Evolutionary conservation across 164 flowering plant species (phyloP).

Genomic region (Paratinospora sagittata): DNA sequence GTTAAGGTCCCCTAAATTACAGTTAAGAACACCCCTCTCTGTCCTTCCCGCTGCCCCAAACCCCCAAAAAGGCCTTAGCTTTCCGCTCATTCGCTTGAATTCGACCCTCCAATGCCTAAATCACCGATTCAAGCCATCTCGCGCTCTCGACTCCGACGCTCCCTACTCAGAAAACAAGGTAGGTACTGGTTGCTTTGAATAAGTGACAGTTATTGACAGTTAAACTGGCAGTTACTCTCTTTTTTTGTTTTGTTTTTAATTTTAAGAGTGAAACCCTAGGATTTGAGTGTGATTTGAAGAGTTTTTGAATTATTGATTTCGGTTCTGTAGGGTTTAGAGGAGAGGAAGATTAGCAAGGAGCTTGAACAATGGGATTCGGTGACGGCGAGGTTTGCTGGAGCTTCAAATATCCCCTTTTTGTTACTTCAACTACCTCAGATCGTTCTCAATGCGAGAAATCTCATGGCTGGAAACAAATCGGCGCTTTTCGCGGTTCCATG

Average conservation of each 20-base stretch:
- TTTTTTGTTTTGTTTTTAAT: too few species aligned
- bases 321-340: conserved; percentile 2
- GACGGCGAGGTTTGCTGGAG: conserved; percentile 73
- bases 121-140: conserved; percentile 9
- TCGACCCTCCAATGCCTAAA: neutral
- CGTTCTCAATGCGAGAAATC: conserved; percentile 73
- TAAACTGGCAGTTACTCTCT: neutral
- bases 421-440: conserved; percentile 78
- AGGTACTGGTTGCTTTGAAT: neutral
- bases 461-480: conserved; percentile 58
- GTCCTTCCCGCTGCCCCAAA: neutral
- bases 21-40: neutral
- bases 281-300: neutral
- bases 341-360: neutral
- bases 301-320: neutral
- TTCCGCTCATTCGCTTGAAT: neutral
- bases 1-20: neutral
- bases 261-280: neutral
- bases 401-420: conserved; percentile 64
- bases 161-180: neutral
- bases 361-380: conserved; percentile 63
- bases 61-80: neutral
- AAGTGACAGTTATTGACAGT: neutral
- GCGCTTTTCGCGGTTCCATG: conserved; percentile 80
- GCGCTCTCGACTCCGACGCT: conserved; percentile 5